Evolutionary conservation across 208 protist species (phyloP), one percentile per base, ranked within the genome.

Genomic region (Leishmania tropica): DNA sequence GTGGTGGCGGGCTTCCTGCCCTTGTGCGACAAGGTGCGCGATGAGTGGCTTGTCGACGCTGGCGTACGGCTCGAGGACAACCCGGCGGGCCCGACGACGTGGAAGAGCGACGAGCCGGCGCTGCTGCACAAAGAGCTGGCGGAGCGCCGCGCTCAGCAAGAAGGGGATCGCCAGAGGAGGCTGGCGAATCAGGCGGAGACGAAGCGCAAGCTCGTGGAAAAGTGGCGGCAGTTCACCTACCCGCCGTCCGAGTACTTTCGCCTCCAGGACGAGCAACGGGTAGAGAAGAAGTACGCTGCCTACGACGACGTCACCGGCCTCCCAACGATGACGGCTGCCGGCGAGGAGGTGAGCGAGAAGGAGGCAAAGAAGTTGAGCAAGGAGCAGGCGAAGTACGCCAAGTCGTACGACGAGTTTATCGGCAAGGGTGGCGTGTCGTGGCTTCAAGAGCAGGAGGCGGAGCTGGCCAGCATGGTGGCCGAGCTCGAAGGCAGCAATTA

Each of bases 41-140:
- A 97, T 73, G 93, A 95, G 81, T 87, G 84, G 88, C 90, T 97
- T 17, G 85, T 94, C 28, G 89, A 88, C 15, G 91, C 94, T 13
- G 95, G 95, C 2, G 90, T 97, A 40, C 93, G 93, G 35, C 87
- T 97, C 47, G 92, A 97, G 86, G 95, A 97, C 85, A 91, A 87
- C 67, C 93, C 93, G 7, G 83, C 78, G 21, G 88, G 84, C 53
- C 87, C 90, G 31, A 95, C 93, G 6, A 92, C 83, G 75, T 95
- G 93, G 93, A 96, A 95, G 84, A 89, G 78, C 65, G 93, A 96
- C 78, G 90, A 95, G 65, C 89, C 88, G n/a, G 84, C 68, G 8
- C 64, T 92, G 58, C 83, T 96, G 70, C 88, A 85, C 21, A 76
- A 85, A 40, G 93, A 96, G 79, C 85, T 86, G 64, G 74, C 79